phyloP scores from a whole-genome alignment of 176 grass and related monocot species.

The Elymus sibiricus region DNA sequence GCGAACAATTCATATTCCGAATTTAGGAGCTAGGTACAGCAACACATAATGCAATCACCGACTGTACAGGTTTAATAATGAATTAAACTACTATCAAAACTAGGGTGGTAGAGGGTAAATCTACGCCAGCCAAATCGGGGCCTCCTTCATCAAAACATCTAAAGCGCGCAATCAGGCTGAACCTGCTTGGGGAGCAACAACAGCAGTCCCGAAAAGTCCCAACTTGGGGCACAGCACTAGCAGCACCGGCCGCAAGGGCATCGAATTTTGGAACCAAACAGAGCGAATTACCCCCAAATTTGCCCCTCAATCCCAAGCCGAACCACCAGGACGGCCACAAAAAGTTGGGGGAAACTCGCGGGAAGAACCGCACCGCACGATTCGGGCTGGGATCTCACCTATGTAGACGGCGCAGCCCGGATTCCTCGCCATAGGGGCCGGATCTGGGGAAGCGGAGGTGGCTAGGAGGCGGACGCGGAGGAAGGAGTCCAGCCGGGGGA shows the following conservation, averaged over 20 bases:
- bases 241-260: not conserved
- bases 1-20: not conserved
- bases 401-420: constrained; percentile 70
- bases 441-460: constrained; percentile 10
- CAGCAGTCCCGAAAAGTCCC: not conserved
- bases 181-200: not conserved
- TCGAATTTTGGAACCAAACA: not conserved
- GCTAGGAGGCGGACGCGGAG: not conserved
- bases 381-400: constrained; percentile 45
- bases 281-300: not conserved
- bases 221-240: not conserved
- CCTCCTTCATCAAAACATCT: not conserved
- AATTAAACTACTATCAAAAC: not conserved
- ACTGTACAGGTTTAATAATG: not conserved
- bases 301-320: not conserved
- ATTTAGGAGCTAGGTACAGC: not conserved
- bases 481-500: constrained; percentile 10
- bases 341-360: not conserved
- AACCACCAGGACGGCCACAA: not conserved
- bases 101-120: not conserved
- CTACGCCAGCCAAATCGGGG: not conserved
- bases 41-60: not conserved
- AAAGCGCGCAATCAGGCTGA: not conserved
- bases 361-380: not conserved
- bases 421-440: constrained; percentile 58